Percentiles rank a stretch among this genome's conserved stretches.
These are phyloP conservation scores for Tetrahymena malaccensis DNA, from an alignment of 73 alveolate genomes.

Conservation along the genomic window DNA sequence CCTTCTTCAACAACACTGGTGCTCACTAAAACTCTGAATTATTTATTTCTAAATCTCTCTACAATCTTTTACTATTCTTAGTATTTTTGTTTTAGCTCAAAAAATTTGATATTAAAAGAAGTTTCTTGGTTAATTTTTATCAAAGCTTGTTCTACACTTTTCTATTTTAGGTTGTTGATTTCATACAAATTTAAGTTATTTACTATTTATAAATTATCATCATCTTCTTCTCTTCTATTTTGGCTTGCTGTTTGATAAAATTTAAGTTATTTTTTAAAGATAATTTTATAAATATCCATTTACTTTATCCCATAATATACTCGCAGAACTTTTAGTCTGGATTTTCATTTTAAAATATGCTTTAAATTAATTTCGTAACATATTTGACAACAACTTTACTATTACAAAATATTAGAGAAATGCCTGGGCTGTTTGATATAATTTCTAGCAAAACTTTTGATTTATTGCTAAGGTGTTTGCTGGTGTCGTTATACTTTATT, in stretches of 20 bases:
- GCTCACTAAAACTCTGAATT: conserved; percentile 4
- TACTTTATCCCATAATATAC: not conserved
- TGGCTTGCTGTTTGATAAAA: not conserved
- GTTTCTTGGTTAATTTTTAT: not conserved
- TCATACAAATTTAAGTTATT: not conserved
- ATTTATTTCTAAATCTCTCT: not conserved
- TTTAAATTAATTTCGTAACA: not conserved
- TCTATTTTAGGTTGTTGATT: not conserved
- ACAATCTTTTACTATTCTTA: not conserved
- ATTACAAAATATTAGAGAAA: conserved; percentile 3
- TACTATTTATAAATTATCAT: not conserved
- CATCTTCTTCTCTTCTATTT: not conserved
- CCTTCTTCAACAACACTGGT: conserved; percentile 43
- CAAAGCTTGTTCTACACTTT: not conserved
- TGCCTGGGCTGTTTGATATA: not conserved
- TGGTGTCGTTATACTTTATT: no score
- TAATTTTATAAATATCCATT: not conserved
- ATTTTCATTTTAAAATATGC: not conserved
- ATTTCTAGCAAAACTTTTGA: not conserved
- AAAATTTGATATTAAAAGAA: not conserved
- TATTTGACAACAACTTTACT: conserved; percentile 15
- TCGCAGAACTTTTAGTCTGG: not conserved
- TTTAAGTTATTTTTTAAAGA: not conserved
- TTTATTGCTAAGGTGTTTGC: not conserved
- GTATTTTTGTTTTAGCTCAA: not conserved